Evolutionary conservation across 352 stramenopile species (phyloP).

Genomic region (Globisporangium barbulae): DNA sequence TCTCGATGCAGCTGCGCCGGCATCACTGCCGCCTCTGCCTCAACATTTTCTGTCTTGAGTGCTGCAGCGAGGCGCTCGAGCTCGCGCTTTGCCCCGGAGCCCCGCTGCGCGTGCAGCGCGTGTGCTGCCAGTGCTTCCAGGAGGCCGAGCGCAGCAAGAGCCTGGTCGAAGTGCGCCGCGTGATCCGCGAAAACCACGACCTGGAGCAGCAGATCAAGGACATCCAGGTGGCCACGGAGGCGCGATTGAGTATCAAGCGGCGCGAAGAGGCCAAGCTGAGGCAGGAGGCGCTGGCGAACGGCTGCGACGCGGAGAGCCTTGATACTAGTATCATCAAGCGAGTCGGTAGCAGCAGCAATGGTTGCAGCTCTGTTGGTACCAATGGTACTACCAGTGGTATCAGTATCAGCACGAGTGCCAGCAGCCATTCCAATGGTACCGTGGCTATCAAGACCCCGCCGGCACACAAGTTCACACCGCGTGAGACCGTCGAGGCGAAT

Average conservation of each 20-base stretch:
- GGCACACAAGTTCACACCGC: conserved; percentile 60
- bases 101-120: conserved; percentile 47
- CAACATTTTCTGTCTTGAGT: conserved; percentile 63
- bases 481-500: conserved; percentile 57
- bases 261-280: conserved; percentile 46
- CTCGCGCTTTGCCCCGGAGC: conserved; percentile 61
- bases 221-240: conserved; percentile 37
- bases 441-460: conserved; percentile 40
- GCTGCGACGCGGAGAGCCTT: conserved; percentile 47
- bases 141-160: conserved; percentile 46
- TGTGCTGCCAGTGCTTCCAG: conserved; percentile 56
- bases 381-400: neutral
- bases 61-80: conserved; percentile 43
- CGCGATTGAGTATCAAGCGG: conserved; percentile 30
- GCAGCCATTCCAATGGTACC: conserved; percentile 13
- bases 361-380: neutral
- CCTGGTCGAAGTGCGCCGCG: conserved; percentile 40
- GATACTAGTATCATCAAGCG: conserved; percentile 44
- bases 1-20: conserved; percentile 39
- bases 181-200: conserved; percentile 59
- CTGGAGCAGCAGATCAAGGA: conserved; percentile 49
- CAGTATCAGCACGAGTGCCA: neutral
- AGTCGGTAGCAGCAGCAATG: conserved; percentile 22
- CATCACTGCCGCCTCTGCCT: conserved; percentile 78
- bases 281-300: conserved; percentile 30